Conservation (phyloP, 805 yeast genomes). For the Wickerhamiella lipophila region DNA sequence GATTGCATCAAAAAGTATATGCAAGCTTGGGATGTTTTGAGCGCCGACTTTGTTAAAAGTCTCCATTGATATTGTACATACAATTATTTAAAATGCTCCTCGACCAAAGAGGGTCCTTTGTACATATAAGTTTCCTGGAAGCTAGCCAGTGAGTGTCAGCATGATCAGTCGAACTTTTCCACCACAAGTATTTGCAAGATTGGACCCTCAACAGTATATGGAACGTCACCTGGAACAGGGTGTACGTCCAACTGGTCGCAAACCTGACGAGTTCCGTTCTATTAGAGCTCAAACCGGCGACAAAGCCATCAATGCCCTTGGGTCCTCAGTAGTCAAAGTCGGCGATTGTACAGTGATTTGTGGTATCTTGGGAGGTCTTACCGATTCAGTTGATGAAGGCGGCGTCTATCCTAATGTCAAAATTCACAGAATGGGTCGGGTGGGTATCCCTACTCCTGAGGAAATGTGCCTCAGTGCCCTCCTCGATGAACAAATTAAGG, state of each 20-base stretch:
- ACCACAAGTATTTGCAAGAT: constrained; percentile 67
- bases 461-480: constrained; percentile 64
- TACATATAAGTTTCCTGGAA: neutral
- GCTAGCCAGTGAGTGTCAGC: neutral
- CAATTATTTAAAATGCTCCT: no score
- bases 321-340: constrained; percentile 54
- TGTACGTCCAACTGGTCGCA: constrained; percentile 58
- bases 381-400: constrained; percentile 40
- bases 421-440: constrained; percentile 52
- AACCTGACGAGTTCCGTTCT: constrained; percentile 58
- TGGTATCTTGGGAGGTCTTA: constrained; percentile 46
- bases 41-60: neutral
- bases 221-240: constrained; percentile 67
- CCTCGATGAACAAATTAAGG: constrained; percentile 46
- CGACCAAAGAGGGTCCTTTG: no score
- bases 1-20: constrained; percentile 78
- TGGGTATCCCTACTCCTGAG: constrained; percentile 73
- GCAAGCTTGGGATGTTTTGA: constrained; percentile 69
- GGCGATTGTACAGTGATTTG: constrained; percentile 69
- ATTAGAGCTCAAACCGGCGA: constrained; percentile 30
- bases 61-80: neutral
- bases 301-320: constrained; percentile 33
- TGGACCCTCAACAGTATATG: constrained; percentile 74
- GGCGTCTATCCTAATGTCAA: constrained; percentile 63
- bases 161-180: constrained; percentile 36